Base-by-base conservation (phyloP, 768 basidiomycete genomes). In the Amanita pallidorosea region DNA sequence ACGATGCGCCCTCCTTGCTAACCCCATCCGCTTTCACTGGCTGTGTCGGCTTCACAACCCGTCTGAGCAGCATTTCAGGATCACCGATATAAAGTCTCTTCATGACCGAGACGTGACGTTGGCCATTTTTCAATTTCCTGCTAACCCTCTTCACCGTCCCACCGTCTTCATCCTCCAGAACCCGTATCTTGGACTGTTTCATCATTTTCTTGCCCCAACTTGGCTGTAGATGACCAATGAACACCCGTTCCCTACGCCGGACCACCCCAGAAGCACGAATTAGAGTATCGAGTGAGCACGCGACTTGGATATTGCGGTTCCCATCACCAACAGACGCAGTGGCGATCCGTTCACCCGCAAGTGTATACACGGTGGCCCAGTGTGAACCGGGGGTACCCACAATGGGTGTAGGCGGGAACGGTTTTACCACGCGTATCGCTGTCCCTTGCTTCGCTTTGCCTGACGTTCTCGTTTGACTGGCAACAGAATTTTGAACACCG, bases 341-440 rank as follows among this genome's bases (percentile, higher is more conserved):
- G 7, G 59, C 64, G 18, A 69, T 55, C 29, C 51, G 60, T 48
- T 60, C 58, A 27, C 66, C 67, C 7, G 55, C 54, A 18, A 65
- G 35, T 15, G 58, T 55, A 53, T 67, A 69, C 23, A 67, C 58
- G 0, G 64, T 54, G 5, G 57, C 67, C 62, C 61, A 68, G 49
- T 63, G 63, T 17, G 54, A 54, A n/a, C 60, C 57, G 2, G 60
- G 57, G 3, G 4, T 7, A 7, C 50, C 50, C 8, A 45, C 7
- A 29, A 51, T 51, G 5, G n/a, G n/a, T 13, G 50, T 51, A 4
- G 42, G 43, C 20, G 50, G 50, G 15, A 51, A 45, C 22, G 50
- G 49, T n/a, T 33, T 33, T 1, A n/a, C 25, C 15, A 42, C 40
- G 13, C 40, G 49, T 29, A 50, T 33, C 12, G 6, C 17, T 11